phyloP scores from a whole-genome alignment of 441 rosid genomes.

The Croton setiger region DNA sequence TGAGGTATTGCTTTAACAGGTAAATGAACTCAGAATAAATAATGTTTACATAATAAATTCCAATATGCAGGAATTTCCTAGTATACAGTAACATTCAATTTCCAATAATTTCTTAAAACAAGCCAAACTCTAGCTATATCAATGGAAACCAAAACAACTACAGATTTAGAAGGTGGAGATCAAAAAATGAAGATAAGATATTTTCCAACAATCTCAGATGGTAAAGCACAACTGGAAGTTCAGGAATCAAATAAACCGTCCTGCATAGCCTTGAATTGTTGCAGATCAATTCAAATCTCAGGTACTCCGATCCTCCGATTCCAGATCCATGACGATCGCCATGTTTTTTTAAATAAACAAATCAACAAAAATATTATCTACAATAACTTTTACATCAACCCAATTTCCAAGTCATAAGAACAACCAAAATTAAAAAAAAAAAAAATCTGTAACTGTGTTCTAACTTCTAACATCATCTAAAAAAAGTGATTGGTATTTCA shows the following conservation, averaged over 20 bases:
- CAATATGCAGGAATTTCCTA: not conserved
- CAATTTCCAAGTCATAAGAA: conserved; percentile 14
- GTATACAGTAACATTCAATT: not conserved
- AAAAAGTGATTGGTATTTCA: not conserved
- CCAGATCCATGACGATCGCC: conserved; percentile 19
- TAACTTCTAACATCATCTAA: not conserved
- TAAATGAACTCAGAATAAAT: not conserved
- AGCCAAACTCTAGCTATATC: not conserved
- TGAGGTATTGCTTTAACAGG: conserved; percentile 9
- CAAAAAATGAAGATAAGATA: conserved; percentile 10
- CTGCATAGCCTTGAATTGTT: conserved; percentile 23
- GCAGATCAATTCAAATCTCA: conserved; percentile 26
- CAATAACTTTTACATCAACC: conserved; percentile 8
- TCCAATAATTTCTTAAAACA: conserved; percentile 5
- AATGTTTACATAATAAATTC: no score
- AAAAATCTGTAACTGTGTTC: conserved; percentile 2
- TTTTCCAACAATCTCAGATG: conserved; percentile 19
- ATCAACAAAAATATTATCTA: not conserved
- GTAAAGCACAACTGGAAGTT: no score
- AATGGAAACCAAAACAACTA: conserved; percentile 31
- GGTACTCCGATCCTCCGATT: conserved; percentile 2
- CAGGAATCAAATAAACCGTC: conserved; percentile 1
- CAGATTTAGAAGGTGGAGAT: conserved; percentile 21
- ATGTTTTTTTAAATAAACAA: not conserved
- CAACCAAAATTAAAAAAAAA: not conserved